phyloP scores from a whole-genome alignment of 192 early-diverging fungal genomes.

The Diversispora epigaea region DNA sequence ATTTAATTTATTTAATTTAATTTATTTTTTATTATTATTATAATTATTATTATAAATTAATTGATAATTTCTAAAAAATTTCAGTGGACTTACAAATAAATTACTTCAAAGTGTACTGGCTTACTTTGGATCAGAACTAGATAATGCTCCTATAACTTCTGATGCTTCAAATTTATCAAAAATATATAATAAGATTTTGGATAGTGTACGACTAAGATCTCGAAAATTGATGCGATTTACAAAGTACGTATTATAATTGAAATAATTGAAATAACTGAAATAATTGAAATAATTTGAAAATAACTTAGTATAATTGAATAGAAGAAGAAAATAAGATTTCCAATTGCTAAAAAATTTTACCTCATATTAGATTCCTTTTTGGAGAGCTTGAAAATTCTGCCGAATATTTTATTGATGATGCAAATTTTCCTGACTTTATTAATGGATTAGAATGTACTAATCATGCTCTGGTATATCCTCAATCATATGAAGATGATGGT shows the following conservation, averaged over 20 bases:
- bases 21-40: no score
- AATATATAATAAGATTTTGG: constrained; percentile 61
- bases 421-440: constrained; percentile 55
- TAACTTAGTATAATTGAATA: not conserved
- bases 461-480: constrained; percentile 74
- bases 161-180: constrained; percentile 45
- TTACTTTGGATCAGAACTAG: constrained; percentile 46
- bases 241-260: constrained; percentile 42
- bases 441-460: constrained; percentile 63
- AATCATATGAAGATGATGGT: constrained; percentile 65
- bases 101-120: constrained; percentile 50
- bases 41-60: no score
- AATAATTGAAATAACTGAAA: not conserved
- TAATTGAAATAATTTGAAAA: no score
- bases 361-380: constrained; percentile 46
- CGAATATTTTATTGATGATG: constrained; percentile 70
- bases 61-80: no score
- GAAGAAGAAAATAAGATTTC: no score
- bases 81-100: constrained; percentile 51
- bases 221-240: constrained; percentile 64
- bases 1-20: no score
- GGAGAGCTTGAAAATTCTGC: constrained; percentile 69
- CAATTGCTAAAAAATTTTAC: no score
- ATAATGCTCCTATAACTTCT: constrained; percentile 32
- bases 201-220: constrained; percentile 63